Conservation (phyloP, 75 land plant genomes). For the Cunninghamia lanceolata region DNA sequence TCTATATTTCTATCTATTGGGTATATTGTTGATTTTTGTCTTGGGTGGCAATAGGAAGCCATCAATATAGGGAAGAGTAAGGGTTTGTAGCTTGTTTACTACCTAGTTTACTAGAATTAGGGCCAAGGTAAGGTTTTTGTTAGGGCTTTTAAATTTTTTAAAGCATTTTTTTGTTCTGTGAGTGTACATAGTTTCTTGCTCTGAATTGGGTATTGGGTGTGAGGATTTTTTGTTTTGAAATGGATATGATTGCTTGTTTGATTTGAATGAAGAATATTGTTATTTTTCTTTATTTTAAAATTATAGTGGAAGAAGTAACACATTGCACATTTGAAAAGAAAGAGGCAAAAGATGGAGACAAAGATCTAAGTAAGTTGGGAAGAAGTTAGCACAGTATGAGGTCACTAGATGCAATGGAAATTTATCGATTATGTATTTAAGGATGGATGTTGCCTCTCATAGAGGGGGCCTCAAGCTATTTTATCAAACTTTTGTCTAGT, state of each 20-base stretch:
- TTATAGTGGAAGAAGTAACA: constrained; percentile 51
- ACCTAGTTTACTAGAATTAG: not conserved
- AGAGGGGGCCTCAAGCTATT: not conserved
- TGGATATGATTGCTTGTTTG: not conserved
- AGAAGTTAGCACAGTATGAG: not conserved
- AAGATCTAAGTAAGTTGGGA: constrained; percentile 25
- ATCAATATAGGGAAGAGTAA: not conserved
- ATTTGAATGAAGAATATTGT: not conserved
- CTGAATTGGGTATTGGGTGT: no score
- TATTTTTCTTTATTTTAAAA: not conserved
- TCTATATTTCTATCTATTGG: not conserved
- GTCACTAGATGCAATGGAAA: no score
- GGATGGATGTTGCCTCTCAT: not conserved
- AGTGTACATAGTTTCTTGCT: no score
- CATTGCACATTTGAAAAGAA: constrained; percentile 44
- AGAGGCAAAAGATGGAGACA: constrained; percentile 62
- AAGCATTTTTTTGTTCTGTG: not conserved
- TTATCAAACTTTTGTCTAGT: not conserved
- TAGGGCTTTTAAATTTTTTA: not conserved
- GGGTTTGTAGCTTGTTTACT: not conserved
- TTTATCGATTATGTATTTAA: not conserved
- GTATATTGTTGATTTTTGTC: not conserved
- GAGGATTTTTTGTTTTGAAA: no score
- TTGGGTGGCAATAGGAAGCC: not conserved
- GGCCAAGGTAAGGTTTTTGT: not conserved